Percentiles rank a stretch among this genome's conserved stretches.
These are phyloP conservation scores for Lanmaoa pseudosensibilis DNA, from an alignment of 768 basidiomycete species.

Conservation along the genomic window DNA sequence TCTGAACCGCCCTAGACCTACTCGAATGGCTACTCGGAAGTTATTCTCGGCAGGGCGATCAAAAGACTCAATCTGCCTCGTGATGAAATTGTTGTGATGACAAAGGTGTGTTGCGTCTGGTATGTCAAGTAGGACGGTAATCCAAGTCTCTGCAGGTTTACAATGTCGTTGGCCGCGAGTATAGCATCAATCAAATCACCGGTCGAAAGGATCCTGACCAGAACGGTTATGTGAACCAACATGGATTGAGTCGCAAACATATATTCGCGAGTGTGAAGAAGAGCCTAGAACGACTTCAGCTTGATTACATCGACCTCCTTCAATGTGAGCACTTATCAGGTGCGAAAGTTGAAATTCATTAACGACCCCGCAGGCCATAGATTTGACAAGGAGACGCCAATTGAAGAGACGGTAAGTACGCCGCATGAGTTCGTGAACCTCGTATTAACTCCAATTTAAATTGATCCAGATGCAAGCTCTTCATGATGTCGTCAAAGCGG, in stretches of 20 bases:
- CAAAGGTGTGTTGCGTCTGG: slow-evolving; percentile 47
- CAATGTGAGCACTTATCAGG: slow-evolving; percentile 38
- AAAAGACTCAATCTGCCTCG: slow-evolving; percentile 66
- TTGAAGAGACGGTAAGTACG: slow-evolving; percentile 41
- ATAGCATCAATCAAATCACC: slow-evolving; percentile 7
- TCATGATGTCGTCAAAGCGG: slow-evolving; percentile 50
- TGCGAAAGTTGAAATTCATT: neutral
- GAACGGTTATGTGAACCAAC: slow-evolving; percentile 48
- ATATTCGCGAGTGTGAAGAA: slow-evolving; percentile 58
- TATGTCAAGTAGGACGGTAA: neutral
- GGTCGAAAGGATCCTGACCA: slow-evolving; percentile 33
- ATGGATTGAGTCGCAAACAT: slow-evolving; percentile 50
- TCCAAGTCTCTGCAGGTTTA: slow-evolving; percentile 34
- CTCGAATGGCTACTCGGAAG: slow-evolving; percentile 64
- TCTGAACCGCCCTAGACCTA: slow-evolving; percentile 45
- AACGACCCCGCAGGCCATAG: slow-evolving; percentile 39
- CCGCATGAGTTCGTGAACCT: neutral
- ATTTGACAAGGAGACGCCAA: slow-evolving; percentile 51
- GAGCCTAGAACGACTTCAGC: slow-evolving; percentile 42
- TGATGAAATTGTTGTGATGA: slow-evolving; percentile 75
- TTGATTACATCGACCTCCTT: slow-evolving; percentile 59
- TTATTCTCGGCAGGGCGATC: slow-evolving; percentile 70
- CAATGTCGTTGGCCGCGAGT: slow-evolving; percentile 37
- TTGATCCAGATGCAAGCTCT: slow-evolving; percentile 44
- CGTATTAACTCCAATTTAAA: neutral